Evolutionary conservation across 495 filamentous ascomycete species (phyloP), one percentile per base, ranked within the genome.

Genomic region (Xylaria acuta): DNA sequence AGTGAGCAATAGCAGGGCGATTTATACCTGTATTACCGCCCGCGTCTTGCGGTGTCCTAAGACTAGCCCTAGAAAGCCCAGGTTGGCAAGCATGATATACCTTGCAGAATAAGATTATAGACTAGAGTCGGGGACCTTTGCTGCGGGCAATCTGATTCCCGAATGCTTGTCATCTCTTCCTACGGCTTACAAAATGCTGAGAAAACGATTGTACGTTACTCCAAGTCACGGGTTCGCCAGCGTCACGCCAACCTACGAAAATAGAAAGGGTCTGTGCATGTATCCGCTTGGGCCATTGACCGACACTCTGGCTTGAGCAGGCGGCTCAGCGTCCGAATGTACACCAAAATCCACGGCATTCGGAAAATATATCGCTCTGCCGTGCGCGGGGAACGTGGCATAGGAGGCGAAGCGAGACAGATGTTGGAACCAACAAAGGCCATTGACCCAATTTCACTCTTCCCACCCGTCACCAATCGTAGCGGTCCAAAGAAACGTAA

Each of bases 1-100:
- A 92, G 83, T 89, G 86, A 67, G 40, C 14, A 68, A 54, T 45
- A 63, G 14, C 41, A 73, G 14, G 14, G 63, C 7, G n/a, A 41
- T 64, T 69, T 70, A 67, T 36, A 41, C 27, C 22, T 53, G 5
- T n/a, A 64, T 30, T 49, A 49, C 51, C 51, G 22, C 51, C 69
- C 74, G 71, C 69, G 32, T 72, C 64, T 75, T 68, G 58, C 69
- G 71, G 32, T 53, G 32, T 65, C 30, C 20, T 11, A 27, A 45
- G 40, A 45, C 16, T 18, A 51, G 40, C 43, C 41, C 38, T 5
- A 34, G 56, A 62, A 16, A 53, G 32, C 5, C 25, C 41, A 65
- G 41, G 41, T 49, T 47, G 63, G 63, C 41, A 22, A 34, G 20
- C n/a, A 47, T 45, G 53, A 27, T 69, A 25, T 5, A 30, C 5